These are phyloP conservation scores for Ceratorhiza oryzae-sativae DNA, from an alignment of 1,284 basidiomycete species.

Conservation along the genomic window DNA sequence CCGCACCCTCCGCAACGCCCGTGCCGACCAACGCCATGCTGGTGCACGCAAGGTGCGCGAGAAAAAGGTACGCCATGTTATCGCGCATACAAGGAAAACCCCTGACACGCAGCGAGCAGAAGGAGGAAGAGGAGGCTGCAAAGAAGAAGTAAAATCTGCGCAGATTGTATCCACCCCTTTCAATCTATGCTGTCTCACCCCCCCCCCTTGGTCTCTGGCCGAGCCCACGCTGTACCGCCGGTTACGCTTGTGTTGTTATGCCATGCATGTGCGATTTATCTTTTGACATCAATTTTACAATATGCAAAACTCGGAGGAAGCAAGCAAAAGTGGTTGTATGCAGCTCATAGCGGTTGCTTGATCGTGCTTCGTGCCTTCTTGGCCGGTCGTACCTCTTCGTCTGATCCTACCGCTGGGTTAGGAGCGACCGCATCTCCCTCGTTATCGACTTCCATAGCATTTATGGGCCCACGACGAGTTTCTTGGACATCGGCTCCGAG, in stretches of 20 bases:
- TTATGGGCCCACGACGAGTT: background rate
- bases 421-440: background rate
- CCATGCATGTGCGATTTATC: conserved; percentile 37
- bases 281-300: conserved; percentile 39
- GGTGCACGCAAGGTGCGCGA: conserved; percentile 84
- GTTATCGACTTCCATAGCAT: background rate
- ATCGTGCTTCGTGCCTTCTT: conserved; percentile 4
- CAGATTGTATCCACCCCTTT: conserved; percentile 23
- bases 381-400: conserved; percentile 9
- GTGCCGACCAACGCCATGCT: conserved; percentile 85
- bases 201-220: background rate
- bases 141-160: conserved; percentile 82
- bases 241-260: conserved; percentile 40
- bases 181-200: conserved; percentile 11
- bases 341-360: background rate
- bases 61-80: conserved; percentile 67
- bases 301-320: conserved; percentile 30
- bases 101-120: conserved; percentile 56
- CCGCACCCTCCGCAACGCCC: conserved; percentile 86
- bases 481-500: conserved; percentile 18
- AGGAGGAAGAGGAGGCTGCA: conserved; percentile 89
- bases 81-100: conserved; percentile 11
- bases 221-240: conserved; percentile 18
- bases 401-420: background rate
- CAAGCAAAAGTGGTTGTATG: background rate